Evolutionary conservation across 2,329 filamentous ascomycete genomes (phyloP).

Genomic region (Hirsutella minnesotensis): DNA sequence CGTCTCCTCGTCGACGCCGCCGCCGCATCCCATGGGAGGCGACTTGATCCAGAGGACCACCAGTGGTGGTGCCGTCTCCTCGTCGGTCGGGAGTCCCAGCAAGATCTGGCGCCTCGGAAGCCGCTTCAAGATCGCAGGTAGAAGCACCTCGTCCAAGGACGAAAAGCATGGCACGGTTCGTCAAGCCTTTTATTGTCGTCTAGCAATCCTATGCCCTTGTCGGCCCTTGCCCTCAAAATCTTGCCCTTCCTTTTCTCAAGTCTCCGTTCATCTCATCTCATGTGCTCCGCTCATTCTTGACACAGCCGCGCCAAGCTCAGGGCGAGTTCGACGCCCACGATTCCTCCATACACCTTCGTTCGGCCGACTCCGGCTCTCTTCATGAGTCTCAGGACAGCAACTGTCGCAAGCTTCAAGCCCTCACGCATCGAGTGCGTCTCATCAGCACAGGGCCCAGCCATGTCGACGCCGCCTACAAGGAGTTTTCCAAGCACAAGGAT

Average conservation of each 20-base stretch:
- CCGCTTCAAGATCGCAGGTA: conserved; percentile 9
- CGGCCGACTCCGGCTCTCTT: conserved; percentile 12
- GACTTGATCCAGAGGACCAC: conserved; percentile 15
- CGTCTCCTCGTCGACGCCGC: conserved; percentile 3
- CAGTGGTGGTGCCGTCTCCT: conserved; percentile 14
- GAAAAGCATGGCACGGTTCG: conserved; percentile 9
- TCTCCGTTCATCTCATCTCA: neutral
- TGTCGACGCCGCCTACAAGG: conserved; percentile 31
- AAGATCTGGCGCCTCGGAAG: conserved; percentile 12
- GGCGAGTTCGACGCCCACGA: conserved; percentile 13
- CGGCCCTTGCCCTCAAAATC: too few relatives aligned
- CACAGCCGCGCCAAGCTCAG: conserved; percentile 4
- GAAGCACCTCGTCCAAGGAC: conserved; percentile 10
- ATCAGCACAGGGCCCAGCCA: conserved; percentile 20
- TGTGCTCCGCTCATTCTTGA: conserved; percentile 3
- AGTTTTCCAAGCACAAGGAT: conserved; percentile 29
- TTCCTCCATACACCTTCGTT: conserved; percentile 12
- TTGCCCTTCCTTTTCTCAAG: too few relatives aligned
- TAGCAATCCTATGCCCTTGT: neutral
- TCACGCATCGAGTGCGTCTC: conserved; percentile 23
- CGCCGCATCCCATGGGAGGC: conserved; percentile 7
- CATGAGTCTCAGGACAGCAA: conserved; percentile 19
- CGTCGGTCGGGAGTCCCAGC: conserved; percentile 5
- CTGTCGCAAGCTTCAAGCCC: conserved; percentile 21
- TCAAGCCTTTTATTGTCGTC: neutral